These are phyloP conservation scores for Wickerhamiella bombiphila DNA, from an alignment of 805 yeast species.

Conservation along the genomic window DNA sequence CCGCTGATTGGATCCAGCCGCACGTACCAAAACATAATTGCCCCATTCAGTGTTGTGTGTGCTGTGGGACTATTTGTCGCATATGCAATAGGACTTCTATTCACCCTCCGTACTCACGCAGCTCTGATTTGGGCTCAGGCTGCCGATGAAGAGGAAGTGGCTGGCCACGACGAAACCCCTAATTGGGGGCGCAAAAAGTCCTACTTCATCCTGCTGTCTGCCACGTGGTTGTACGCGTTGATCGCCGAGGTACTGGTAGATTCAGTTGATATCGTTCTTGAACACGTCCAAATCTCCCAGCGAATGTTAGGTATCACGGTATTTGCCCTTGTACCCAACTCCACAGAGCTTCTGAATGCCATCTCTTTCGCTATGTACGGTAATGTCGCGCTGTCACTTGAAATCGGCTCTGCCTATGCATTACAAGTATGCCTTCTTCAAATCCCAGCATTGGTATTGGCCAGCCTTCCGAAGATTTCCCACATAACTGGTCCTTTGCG, in stretches of 20 bases:
- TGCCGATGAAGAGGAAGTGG: conserved; percentile 28
- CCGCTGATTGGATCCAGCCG: conserved; percentile 48
- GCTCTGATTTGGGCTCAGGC: conserved; percentile 86
- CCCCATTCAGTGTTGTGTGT: conserved; percentile 71
- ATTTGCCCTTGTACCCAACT: conserved; percentile 90
- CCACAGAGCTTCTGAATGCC: conserved; percentile 93
- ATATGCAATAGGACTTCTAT: conserved; percentile 77
- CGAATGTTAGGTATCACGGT: conserved; percentile 86
- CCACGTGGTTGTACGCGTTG: conserved; percentile 77
- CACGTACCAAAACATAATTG: conserved; percentile 51
- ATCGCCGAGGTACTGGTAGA: conserved; percentile 91
- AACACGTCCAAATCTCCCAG: conserved; percentile 68
- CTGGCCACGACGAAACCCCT: conserved; percentile 58
- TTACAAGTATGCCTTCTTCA: conserved; percentile 88
- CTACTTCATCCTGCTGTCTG: conserved; percentile 62
- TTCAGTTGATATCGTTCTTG: conserved; percentile 77
- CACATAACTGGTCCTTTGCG: conserved; percentile 15
- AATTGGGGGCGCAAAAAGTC: conserved; percentile 88
- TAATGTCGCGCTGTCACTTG: conserved; percentile 92
- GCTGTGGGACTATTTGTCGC: conserved; percentile 70
- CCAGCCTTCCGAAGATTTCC: conserved; percentile 34
- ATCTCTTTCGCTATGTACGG: conserved; percentile 94
- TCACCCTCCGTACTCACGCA: conserved; percentile 91
- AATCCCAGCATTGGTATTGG: conserved; percentile 77
- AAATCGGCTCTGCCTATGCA: conserved; percentile 95